A percentile compares a stretch with the other conserved stretches of the same genome.
phyloP scores from a whole-genome alignment of 768 basidiomycete species.

The Leccinum uliginosum region DNA sequence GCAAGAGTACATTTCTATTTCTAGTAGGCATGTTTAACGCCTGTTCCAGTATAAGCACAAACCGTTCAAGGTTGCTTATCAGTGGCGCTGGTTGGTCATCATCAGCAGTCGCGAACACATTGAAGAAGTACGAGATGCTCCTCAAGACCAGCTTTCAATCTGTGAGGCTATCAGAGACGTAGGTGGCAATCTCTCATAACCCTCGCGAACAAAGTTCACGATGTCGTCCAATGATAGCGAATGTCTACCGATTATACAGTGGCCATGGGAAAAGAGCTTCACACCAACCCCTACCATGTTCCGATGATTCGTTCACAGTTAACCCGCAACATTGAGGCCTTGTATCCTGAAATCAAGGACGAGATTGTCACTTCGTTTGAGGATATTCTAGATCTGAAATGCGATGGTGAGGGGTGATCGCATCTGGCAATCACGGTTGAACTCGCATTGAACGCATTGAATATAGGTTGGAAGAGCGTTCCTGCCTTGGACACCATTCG shows the following conservation, averaged over 20 bases:
- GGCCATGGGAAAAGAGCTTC: conserved; percentile 18
- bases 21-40: background rate
- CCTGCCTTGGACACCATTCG: background rate
- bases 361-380: conserved; percentile 41
- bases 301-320: conserved; percentile 27
- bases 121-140: conserved; percentile 38
- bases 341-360: conserved; percentile 39
- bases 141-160: conserved; percentile 37
- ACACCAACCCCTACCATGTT: conserved; percentile 19
- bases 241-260: conserved; percentile 16
- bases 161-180: conserved; percentile 32
- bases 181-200: background rate
- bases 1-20: background rate
- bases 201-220: background rate
- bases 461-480: background rate
- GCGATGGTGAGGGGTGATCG: background rate
- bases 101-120: conserved; percentile 28
- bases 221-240: conserved; percentile 28
- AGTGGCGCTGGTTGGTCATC: conserved; percentile 12
- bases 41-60: background rate
- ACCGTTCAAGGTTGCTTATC: background rate
- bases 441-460: background rate
- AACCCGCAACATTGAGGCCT: conserved; percentile 34
- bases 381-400: conserved; percentile 29
- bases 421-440: background rate